Percentiles rank a stretch among this genome's conserved stretches.
Conservation (phyloP, 2,329 filamentous ascomycete species). For the Trichoderma sp. region DNA sequence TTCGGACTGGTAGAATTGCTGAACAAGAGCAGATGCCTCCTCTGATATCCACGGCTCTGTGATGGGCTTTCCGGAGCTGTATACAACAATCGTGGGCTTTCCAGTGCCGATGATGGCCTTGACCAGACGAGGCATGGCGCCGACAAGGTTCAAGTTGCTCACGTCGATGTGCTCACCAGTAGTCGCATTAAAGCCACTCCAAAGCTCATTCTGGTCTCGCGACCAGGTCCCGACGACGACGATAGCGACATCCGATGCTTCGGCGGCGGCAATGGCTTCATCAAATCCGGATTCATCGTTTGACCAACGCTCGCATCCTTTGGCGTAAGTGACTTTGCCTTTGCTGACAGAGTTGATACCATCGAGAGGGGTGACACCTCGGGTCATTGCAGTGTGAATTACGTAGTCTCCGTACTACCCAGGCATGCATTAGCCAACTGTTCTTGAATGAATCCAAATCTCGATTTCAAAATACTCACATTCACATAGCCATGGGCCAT, state of each 20-base stretch:
- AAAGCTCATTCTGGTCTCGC: constrained; percentile 7
- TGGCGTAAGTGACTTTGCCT: not conserved
- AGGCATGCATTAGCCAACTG: not conserved
- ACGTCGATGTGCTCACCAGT: not conserved
- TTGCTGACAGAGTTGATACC: constrained; percentile 2
- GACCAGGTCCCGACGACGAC: not conserved
- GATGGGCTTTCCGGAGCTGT: constrained; percentile 7
- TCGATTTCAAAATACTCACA: not conserved
- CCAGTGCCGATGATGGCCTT: constrained; percentile 5
- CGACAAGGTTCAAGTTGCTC: not conserved
- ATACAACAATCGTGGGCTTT: not conserved
- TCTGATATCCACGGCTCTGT: constrained; percentile 2
- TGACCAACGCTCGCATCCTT: constrained; percentile 7
- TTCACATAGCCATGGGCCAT: constrained; percentile 4
- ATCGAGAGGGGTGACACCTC: constrained; percentile 5
- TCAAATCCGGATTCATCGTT: constrained; percentile 10
- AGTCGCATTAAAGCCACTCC: not conserved
- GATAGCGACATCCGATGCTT: not conserved
- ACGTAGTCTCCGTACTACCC: constrained; percentile 2
- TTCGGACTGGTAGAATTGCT: constrained; percentile 6
- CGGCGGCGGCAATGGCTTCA: constrained; percentile 1
- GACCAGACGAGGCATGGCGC: constrained; percentile 6
- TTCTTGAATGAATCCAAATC: not conserved
- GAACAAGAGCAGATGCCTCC: constrained; percentile 1
- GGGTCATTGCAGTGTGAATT: constrained; percentile 12